Evolutionary conservation across 768 basidiomycete species (phyloP), one percentile per base, ranked within the genome.

Genomic region (Lactifluus pinguis): DNA sequence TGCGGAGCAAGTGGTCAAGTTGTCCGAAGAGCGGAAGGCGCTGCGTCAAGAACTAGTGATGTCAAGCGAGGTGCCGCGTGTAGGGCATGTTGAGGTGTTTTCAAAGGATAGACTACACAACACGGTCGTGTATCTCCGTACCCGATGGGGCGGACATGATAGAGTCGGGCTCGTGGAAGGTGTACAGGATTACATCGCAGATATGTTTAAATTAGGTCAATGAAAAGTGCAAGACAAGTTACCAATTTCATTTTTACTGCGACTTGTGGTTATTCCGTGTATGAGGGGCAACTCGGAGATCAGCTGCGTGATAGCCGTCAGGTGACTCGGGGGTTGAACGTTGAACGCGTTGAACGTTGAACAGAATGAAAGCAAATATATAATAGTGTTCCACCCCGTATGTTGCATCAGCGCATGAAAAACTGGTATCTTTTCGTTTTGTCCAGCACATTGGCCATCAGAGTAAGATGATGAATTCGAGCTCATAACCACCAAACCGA

Each of bases 131-230:
- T 74, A 85, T 54, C 71, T 87, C 47, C 81, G 82, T 72, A 83
- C 83, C 1, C 65, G 74, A 30, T 76, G 75, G 62, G 87, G 88
- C 7, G 75, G 75, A 0, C 88, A 90, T 67, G 78, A 82, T 59
- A 75, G 76, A 60, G 70, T 88, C 49, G 82, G 82, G 13, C 71
- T 78, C 3, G 72, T 82, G 36, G 86, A 89, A 62, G 87, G 87
- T 8, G 80, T 88, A 21, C 85, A 89, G 64, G 86, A 88, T 69
- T 73, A 80, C 34, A 69, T 76, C 19, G 72, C 67, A 36, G 66
- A 63, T 10, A 66, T 69, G 45, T 74, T 74, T 52, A 55, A 57
- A 13, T 63, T 73, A 44, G 50, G 57, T 11, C 64, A 17, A 19
- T 45, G 36, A 9, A 15, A 9, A 15, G n/a, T 32, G 47, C 14